Conservation (phyloP, 2,329 filamentous ascomycete genomes). For the Neurospora sp. region DNA sequence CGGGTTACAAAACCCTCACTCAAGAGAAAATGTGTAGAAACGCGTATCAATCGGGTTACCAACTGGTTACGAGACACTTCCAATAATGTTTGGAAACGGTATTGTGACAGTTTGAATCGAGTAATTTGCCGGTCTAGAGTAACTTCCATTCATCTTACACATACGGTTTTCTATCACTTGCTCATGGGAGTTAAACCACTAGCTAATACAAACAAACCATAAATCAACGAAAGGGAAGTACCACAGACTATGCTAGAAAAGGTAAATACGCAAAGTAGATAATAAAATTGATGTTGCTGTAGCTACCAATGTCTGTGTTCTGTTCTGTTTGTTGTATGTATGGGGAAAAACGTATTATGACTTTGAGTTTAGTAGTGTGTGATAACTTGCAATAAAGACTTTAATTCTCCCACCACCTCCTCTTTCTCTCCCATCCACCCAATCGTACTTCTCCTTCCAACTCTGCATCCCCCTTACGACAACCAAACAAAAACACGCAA, state of each 20-base stretch:
- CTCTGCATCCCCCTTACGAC: neutral
- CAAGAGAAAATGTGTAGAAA: too few species aligned
- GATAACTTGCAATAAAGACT: neutral
- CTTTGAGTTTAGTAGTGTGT: neutral
- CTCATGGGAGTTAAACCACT: too few species aligned
- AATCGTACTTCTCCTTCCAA: neutral
- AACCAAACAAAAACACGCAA: neutral
- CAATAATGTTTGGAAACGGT: neutral
- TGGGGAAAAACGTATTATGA: neutral
- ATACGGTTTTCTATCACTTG: too few species aligned
- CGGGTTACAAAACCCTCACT: too few species aligned
- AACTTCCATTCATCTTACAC: neutral
- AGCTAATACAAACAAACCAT: too few species aligned
- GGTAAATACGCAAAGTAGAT: neutral
- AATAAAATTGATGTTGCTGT: neutral
- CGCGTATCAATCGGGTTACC: neutral
- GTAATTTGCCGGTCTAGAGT: neutral
- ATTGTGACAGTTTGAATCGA: neutral
- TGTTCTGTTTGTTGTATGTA: neutral
- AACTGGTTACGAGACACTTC: neutral
- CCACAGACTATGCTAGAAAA: neutral
- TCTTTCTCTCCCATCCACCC: neutral
- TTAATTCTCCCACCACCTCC: neutral
- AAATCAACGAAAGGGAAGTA: neutral
- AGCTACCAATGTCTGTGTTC: neutral